These are phyloP conservation scores for Ballota nigra DNA, from an alignment of 257 asterid species.

Conservation along the genomic window DNA sequence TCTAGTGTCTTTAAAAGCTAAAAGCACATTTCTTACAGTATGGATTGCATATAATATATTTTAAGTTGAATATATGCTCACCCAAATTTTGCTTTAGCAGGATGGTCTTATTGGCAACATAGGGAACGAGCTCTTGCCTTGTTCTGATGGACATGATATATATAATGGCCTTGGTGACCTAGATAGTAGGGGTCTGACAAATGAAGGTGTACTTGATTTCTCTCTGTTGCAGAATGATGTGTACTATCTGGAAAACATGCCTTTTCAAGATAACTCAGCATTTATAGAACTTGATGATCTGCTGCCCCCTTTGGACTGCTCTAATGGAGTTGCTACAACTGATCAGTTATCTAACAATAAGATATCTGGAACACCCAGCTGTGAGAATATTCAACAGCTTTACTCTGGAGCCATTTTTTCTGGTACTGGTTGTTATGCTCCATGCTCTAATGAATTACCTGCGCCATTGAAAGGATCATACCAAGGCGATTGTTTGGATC, in stretches of 20 bases:
- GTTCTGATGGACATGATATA: conserved; percentile 35
- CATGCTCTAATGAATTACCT: conserved; percentile 19
- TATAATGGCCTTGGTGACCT: conserved; percentile 44
- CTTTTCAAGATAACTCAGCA: conserved; percentile 27
- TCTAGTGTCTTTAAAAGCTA: background rate
- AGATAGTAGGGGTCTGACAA: conserved; percentile 22
- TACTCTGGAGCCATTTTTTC: conserved; percentile 22
- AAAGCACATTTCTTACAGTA: background rate
- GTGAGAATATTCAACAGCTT: conserved; percentile 17
- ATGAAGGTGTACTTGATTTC: conserved; percentile 23
- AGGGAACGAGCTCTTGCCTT: background rate
- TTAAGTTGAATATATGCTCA: background rate
- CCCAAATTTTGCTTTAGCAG: conserved; percentile 20
- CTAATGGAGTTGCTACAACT: conserved; percentile 23
- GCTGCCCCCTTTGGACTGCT: conserved; percentile 37
- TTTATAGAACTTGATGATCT: conserved; percentile 70
- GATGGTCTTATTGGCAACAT: conserved; percentile 21
- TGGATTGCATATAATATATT: background rate
- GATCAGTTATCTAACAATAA: conserved; percentile 21
- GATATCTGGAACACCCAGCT: conserved; percentile 22
- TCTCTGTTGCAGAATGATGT: conserved; percentile 26
- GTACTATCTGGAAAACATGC: conserved; percentile 20
- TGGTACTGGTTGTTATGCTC: conserved; percentile 25
- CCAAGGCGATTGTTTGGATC: conserved; percentile 15
- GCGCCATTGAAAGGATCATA: conserved; percentile 24